Evolutionary conservation across 495 filamentous ascomycete genomes (phyloP), one percentile per base, ranked within the genome.

Genomic region (Podospora anserina): DNA sequence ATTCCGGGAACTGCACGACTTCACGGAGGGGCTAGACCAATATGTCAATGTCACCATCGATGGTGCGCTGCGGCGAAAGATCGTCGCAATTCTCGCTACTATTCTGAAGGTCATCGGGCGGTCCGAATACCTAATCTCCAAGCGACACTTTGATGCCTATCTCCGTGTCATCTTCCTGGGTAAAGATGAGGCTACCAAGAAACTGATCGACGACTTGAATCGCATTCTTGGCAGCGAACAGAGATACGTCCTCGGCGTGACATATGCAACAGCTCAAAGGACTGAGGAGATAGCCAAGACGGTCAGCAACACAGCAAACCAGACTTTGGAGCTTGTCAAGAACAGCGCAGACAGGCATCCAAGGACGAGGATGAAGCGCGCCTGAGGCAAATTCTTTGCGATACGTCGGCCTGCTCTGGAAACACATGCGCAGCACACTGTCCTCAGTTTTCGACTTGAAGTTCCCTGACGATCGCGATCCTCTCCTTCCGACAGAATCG

Each of bases 381-480:
- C 15, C 39, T 49, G 7, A 49, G 13, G 15, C 39, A 49, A 11
- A 16, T 16, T 0, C 2, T 49, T 3, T 3, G 9, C 15, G 39
- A 11, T 16, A 49, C 39, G 15, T 9, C 39, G 2, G 39, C 39
- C 13, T 69, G 7, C 63, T 69, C 19, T 66, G 68, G 68, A 66
- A 66, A n/a, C 63, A 69, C 39, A 69, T 34, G 44, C 63, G 68
- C 7, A 62, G 68, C 6, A 69, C 20, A 7, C 57, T 69, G 0
- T 69, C 68, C 11, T 69, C 68, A 4, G 64, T 66, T 11, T 69
- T 69, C 27, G 64, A 69, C 5, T 64, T 69, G 19, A 69, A 69
- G 30, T 69, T 66, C 19, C 68, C 64, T 23, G 18, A 57, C 26
- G 68, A 62, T 34, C 19, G 16, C 2, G 64, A 69, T 58, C 63